Evolutionary conservation across 257 asterid genomes (phyloP), one percentile per base, ranked within the genome.

Genomic region (Gentiana macrophylla): DNA sequence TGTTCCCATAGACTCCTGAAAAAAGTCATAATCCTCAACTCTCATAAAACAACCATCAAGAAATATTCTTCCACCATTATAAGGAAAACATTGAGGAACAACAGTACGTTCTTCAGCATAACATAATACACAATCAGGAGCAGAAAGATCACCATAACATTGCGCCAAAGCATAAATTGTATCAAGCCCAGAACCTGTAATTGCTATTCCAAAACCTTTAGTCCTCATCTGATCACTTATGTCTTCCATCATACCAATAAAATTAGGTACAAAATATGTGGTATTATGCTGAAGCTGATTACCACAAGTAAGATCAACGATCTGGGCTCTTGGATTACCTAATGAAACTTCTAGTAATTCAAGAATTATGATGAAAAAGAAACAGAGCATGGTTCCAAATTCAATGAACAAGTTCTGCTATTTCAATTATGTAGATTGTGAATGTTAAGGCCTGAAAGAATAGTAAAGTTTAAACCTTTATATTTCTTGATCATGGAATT

Each of bases 21-120:
- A 82, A 72, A 89, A 89, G 49, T 72, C 70, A 62, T 84, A 86
- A 57, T 82, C 84, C 75, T 80, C 94, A 10, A 73, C 73, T 32
- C 95, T 69, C 90, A 89, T 82, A 44, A 84, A 89, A 71, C 97
- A 89, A 35, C 97, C 95, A 61, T 89, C 97, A 11, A 86, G 83
- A 56, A 52, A 86, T 32, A 89, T 74, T 60, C 79, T 66, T 13
- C 88, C 97, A 0, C 90, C 88, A n/a, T 68, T 82, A 13, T 5
- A 57, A 0, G 97, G 95, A 43, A 68, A 82, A 74, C 95, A 89
- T 66, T 67, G 80, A 11, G 95, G 97, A 6, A 86, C 80, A 7
- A 75, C 66, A 0, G 88, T 80, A 5, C 95, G 86, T 3, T 90
- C 94, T 48, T 81, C 82, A 1, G 85, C 90, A 32, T 81, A 86